These are phyloP conservation scores for Flaveria sonorensis DNA, from an alignment of 129 eudicot genomes.

Conservation along the genomic window DNA sequence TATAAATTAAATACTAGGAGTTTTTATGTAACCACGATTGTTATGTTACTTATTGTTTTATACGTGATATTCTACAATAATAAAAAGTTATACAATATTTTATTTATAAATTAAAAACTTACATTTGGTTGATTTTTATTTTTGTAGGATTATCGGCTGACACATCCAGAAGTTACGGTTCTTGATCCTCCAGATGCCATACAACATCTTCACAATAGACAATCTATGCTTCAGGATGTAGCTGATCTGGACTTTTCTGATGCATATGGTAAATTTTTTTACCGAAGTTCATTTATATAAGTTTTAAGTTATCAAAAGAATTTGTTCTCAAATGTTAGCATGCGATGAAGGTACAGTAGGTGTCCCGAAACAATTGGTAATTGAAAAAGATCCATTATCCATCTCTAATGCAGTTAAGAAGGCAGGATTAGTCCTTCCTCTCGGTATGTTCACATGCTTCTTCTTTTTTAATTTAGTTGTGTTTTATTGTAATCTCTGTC, in stretches of 20 bases:
- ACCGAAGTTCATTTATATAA: not conserved
- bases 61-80: not conserved
- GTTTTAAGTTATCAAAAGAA: not conserved
- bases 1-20: not conserved
- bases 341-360: conserved; percentile 71
- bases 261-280: conserved; percentile 58
- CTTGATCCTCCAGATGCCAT: conserved; percentile 97
- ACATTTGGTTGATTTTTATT: conserved; percentile 12
- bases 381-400: conserved; percentile 79
- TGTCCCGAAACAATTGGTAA: conserved; percentile 84
- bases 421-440: conserved; percentile 80
- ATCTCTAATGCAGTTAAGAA: conserved; percentile 72
- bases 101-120: not conserved
- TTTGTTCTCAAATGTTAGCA: conserved; percentile 14
- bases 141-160: conserved; percentile 69
- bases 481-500: not conserved
- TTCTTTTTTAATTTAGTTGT: not conserved
- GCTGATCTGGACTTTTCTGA: conserved; percentile 82
- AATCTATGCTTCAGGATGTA: conserved; percentile 93
- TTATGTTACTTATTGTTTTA: not conserved
- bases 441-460: conserved; percentile 54
- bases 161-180: conserved; percentile 92
- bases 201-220: conserved; percentile 82
- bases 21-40: not conserved
- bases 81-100: not conserved